Base-by-base conservation (phyloP, 495 filamentous ascomycete species). In the Hypomontagnella submonticulosa region DNA sequence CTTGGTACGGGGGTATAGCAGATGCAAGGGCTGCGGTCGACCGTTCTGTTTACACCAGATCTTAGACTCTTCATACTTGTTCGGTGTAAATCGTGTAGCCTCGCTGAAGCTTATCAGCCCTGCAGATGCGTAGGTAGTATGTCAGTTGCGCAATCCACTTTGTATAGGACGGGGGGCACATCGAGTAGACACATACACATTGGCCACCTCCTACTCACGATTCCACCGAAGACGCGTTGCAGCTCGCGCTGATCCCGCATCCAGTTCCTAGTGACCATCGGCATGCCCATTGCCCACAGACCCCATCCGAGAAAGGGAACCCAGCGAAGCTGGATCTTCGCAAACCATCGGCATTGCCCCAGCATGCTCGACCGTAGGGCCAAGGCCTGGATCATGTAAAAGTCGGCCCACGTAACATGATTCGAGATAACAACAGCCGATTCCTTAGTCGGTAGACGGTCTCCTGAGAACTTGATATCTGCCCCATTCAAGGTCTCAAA, bases 71-170 rank as follows among this genome's bases (percentile, higher is more conserved):
- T 74, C 71, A 50, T 80, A 81, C 73, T 86, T 87, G 40, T 76
- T 67, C 3, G 70, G 75, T 13, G 83, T 86, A 62, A 78, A 85
- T 42, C 85, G 76, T n/a, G 84, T 84, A 12, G 79, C 80, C 73
- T 88, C 85, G 59, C 82, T 85, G 73, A 83, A 85, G 55, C 80
- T 80, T 61, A 87, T 84, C 61, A 86, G 80, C 83, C 82, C 83
- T 86, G 61, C 27, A 40, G 16, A 2, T 30, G 38, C 20, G 7
- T 32, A 49, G 43, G 2, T 13, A 13, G 2, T 13, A 13, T 38
- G 13, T 58, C 36, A 52, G 49, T 40, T 36, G 47, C 36, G 34
- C 42, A 23, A 48, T 53, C n/a, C 32, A 67, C 23, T 57, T 34
- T 13, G 12, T 50, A 32, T 41, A 52, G 38, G 18, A 44, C 30